Conservation (phyloP, 169 alveolate species). For the Theileria sp. region DNA sequence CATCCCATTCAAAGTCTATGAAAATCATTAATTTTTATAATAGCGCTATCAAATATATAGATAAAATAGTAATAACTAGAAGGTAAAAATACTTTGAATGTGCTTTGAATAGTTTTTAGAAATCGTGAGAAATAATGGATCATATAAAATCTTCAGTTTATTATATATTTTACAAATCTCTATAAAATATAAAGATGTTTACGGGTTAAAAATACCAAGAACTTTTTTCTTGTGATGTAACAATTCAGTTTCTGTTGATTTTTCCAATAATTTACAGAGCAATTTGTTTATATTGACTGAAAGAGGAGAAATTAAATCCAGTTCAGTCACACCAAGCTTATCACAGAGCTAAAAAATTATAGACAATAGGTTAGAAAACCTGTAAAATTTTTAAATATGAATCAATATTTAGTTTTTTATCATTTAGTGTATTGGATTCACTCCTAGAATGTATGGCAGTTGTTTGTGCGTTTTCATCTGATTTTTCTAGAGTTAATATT, state of each 20-base stretch:
- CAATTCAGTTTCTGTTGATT: slow-evolving; percentile 1
- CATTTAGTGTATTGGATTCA: not conserved
- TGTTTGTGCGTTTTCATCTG: not conserved
- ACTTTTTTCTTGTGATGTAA: not conserved
- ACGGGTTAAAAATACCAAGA: slow-evolving; percentile 6
- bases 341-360: slow-evolving; percentile 28
- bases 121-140: slow-evolving; percentile 53
- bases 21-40: not conserved
- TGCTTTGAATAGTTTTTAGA: slow-evolving; percentile 23
- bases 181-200: not conserved
- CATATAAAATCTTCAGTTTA: slow-evolving; percentile 39
- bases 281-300: slow-evolving; percentile 36
- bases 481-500: not conserved
- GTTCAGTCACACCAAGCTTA: slow-evolving; percentile 14
- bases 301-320: slow-evolving; percentile 37
- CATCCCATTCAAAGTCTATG: slow-evolving; percentile 21
- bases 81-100: not conserved
- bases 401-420: not conserved
- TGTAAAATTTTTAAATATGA: slow-evolving; percentile 26
- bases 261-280: not conserved
- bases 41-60: no score
- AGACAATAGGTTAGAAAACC: not conserved
- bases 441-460: not conserved
- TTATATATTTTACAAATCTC: slow-evolving; percentile 38
- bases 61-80: not conserved